Evolutionary conservation across 2,329 filamentous ascomycete genomes (phyloP).

Genomic region (Penicillium sp.): DNA sequence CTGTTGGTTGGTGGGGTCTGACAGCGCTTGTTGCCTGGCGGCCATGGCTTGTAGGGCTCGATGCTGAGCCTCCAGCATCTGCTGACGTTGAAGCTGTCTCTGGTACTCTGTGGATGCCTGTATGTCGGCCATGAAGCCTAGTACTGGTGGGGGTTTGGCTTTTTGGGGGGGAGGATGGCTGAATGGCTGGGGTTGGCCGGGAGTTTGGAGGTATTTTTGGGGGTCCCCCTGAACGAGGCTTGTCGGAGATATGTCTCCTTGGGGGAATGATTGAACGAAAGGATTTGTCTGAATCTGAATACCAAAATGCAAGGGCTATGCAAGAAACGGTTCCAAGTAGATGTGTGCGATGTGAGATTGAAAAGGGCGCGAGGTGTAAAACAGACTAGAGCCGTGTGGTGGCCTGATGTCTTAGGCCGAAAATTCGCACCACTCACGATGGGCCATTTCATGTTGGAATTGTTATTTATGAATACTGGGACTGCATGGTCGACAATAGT

Average conservation of each 20-base stretch:
- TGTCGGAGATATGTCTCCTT: constrained; percentile 1
- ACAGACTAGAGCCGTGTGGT: not conserved
- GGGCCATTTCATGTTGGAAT: no score
- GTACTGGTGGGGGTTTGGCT: not conserved
- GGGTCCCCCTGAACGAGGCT: not conserved
- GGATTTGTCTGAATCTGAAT: not conserved
- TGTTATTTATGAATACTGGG: no score
- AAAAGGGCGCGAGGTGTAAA: not conserved
- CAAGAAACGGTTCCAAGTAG: not conserved
- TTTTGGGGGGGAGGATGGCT: no score
- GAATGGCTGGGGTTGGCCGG: not conserved
- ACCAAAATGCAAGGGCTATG: not conserved
- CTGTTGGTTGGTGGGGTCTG: not conserved
- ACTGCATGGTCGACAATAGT: no score
- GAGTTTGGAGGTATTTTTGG: not conserved
- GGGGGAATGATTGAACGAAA: not conserved
- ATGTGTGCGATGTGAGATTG: not conserved
- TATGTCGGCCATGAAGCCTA: not conserved
- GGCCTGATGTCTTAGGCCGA: not conserved
- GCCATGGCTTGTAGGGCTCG: not conserved
- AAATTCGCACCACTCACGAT: not conserved
- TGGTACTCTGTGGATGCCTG: not conserved
- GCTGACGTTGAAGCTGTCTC: not conserved
- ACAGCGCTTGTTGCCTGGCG: not conserved
- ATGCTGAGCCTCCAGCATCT: not conserved